A percentile compares a stretch with the other conserved stretches of the same genome.
phyloP scores from a whole-genome alignment of 345 rosid species.

The Aurinia saxatilis region DNA sequence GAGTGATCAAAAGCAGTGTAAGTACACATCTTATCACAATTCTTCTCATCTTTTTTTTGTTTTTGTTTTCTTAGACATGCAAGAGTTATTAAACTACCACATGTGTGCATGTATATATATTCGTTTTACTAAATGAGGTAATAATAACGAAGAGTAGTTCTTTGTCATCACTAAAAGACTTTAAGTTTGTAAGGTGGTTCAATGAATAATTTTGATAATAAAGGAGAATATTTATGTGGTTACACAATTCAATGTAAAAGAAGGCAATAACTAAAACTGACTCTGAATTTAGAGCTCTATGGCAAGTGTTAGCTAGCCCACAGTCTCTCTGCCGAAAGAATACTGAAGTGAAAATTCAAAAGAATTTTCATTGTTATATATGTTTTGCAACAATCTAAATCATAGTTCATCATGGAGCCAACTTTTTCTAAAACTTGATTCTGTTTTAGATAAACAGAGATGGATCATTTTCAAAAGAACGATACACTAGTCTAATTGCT shows the following conservation, averaged over 20 bases:
- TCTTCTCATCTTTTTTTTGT: background rate
- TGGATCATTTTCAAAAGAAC: background rate
- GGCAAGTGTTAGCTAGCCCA: constrained; percentile 21
- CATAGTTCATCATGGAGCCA: background rate
- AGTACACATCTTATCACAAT: constrained; percentile 11
- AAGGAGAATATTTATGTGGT: constrained; percentile 24
- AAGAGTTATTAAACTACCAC: background rate
- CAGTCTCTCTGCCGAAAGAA: background rate
- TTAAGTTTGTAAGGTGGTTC: background rate
- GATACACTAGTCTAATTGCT: background rate
- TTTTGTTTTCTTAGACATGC: background rate
- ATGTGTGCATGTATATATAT: constrained; percentile 4
- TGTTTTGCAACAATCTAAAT: background rate
- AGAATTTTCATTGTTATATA: background rate
- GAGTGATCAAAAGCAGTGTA: constrained; percentile 18
- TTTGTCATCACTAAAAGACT: background rate
- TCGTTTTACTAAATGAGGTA: background rate
- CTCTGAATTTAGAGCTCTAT: constrained; percentile 15
- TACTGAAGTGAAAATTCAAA: constrained; percentile 27
- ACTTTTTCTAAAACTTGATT: background rate
- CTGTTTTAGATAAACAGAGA: background rate
- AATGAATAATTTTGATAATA: constrained; percentile 12
- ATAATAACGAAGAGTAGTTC: background rate
- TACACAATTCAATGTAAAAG: constrained; percentile 24
- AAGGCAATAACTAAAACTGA: constrained; percentile 25